These are phyloP conservation scores for Tuber aestivum DNA, from an alignment of 495 filamentous ascomycete species.

Conservation along the genomic window DNA sequence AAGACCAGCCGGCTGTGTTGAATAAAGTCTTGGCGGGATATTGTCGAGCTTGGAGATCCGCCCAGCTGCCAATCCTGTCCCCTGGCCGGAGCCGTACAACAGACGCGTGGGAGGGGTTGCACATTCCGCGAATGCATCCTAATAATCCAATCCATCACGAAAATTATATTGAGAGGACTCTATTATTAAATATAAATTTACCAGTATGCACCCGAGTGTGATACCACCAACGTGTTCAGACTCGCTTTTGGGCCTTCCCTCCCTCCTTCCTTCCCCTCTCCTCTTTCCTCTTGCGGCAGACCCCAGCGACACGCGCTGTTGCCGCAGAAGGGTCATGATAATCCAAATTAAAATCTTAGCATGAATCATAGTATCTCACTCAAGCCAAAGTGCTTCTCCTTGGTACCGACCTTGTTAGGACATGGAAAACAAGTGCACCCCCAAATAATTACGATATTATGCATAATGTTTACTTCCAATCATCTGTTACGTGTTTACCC, in stretches of 20 bases:
- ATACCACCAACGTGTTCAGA: not conserved
- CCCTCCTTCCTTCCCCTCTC: not conserved
- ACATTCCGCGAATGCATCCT: not conserved
- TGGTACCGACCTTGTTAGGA: too few species aligned
- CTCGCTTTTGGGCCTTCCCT: not conserved
- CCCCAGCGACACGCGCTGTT: not conserved
- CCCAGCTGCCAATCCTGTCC: not conserved
- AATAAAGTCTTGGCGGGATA: conserved; percentile 12
- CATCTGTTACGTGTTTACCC: not conserved
- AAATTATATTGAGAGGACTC: not conserved
- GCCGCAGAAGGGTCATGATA: not conserved
- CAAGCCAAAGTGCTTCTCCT: not conserved
- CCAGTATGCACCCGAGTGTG: not conserved
- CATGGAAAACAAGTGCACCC: not conserved
- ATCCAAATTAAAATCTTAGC: not conserved
- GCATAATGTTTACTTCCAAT: not conserved
- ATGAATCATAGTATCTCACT: not conserved
- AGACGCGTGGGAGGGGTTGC: not conserved
- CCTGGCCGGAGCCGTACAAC: not conserved
- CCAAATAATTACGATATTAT: not conserved
- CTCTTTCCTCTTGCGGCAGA: not conserved
- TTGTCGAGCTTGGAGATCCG: not conserved
- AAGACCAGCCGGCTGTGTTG: conserved; percentile 4
- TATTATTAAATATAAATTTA: not conserved
- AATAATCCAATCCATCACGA: not conserved